Evolutionary conservation across 129 eudicot genomes (phyloP), one percentile per base, ranked within the genome.

Genomic region (Gnaphalium uliginosum): DNA sequence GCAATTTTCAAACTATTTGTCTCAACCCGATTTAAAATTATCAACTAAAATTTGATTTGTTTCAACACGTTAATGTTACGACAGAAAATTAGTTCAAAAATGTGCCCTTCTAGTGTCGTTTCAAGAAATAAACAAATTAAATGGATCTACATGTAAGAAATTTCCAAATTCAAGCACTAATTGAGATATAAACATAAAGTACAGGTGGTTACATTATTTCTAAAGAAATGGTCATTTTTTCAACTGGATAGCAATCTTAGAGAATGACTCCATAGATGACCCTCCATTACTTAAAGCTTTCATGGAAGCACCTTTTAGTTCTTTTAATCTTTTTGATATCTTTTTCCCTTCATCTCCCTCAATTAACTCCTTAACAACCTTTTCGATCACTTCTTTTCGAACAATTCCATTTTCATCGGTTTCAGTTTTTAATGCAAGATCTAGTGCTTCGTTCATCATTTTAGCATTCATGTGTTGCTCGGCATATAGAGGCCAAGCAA

Each of bases 401-500:
- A 62, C 69, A 1, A 83, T 8, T 11, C 81, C 80, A 6, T 61
- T 54, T 27, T 78, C 81, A 27, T 83, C 63, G 2, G 25, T 67
- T 59, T 65, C 57, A 21, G 64, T 63, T 71, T 83, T 71, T 26
- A 85, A 58, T 8, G 86, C 89, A 43, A 82, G 81, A 17, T 41
- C 24, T 1, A 82, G 74, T 1, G 60, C 69, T 63, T 82, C 84
- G 0, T 71, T 66, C 73, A 82, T 66, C 77, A 85, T 37, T 65
- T 66, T 73, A 11, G 84, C 84, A 6, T 70, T 82, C 89, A 82
- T 82, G 72, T 75, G 84, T 26, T 82, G 89, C 41, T 85, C 89
- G 0, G 84, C 86, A 50, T 85, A 85, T 1, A 85, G 84, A 9
- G 86, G 89, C 89, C 86, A 85, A 64, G 84, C 84, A 59, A 85